A percentile compares a stretch with the other conserved stretches of the same genome.
Conservation (phyloP, 2,329 filamentous ascomycete genomes). For the Cadophora malorum region DNA sequence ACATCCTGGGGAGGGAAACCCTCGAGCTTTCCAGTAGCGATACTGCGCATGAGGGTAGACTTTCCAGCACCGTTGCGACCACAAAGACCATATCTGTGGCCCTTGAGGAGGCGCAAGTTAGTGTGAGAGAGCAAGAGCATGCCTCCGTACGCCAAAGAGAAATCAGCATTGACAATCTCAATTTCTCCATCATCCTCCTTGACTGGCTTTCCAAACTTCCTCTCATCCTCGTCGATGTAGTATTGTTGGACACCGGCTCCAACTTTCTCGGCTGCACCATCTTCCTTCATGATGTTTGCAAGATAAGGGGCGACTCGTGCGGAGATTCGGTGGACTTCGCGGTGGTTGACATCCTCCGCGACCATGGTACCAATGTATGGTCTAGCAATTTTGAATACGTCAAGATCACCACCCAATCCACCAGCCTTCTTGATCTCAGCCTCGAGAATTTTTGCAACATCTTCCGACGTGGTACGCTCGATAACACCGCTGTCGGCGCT, state of each 20-base stretch:
- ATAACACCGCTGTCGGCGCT: constrained; percentile 59
- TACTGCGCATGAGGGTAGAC: constrained; percentile 98
- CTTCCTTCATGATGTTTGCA: constrained; percentile 67
- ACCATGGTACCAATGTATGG: constrained; percentile 84
- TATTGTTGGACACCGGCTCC: constrained; percentile 76
- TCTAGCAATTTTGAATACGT: constrained; percentile 71
- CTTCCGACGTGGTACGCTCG: constrained; percentile 71
- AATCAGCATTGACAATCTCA: constrained; percentile 97
- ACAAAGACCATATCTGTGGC: constrained; percentile 95
- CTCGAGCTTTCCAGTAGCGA: constrained; percentile 93
- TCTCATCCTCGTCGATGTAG: constrained; percentile 84
- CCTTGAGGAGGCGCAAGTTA: constrained; percentile 91
- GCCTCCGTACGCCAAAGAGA: constrained; percentile 96
- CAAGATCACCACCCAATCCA: constrained; percentile 65
- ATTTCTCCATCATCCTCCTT: constrained; percentile 91
- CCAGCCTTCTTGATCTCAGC: constrained; percentile 75
- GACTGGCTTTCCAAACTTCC: constrained; percentile 82
- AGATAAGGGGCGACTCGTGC: constrained; percentile 77
- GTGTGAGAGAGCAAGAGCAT: constrained; percentile 97
- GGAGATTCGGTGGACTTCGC: constrained; percentile 76
- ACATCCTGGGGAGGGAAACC: constrained; percentile 94
- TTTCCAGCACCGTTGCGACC: constrained; percentile 97
- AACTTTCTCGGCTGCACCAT: constrained; percentile 66
- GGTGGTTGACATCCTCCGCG: constrained; percentile 84
- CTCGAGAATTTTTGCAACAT: constrained; percentile 78